Percentiles rank a stretch among this genome's conserved stretches.
Evolutionary conservation across 2,329 filamentous ascomycete genomes (phyloP).

Genomic region (Neofusicoccum kwambonambiense): DNA sequence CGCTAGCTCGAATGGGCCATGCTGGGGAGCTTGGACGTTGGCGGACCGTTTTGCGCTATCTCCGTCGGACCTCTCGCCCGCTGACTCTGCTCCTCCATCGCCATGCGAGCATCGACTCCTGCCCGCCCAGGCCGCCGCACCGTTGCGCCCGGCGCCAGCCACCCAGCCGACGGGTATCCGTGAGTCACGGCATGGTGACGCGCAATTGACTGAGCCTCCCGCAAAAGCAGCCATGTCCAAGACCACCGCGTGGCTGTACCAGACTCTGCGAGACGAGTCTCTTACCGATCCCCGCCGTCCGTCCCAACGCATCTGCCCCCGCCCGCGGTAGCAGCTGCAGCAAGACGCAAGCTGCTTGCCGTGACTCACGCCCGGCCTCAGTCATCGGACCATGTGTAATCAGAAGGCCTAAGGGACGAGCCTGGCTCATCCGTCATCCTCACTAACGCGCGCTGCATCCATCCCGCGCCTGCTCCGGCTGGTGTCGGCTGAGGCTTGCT

Average conservation of each 20-base stretch:
- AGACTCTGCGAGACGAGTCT: no score
- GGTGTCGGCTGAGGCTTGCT: background rate
- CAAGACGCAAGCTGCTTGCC: background rate
- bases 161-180: background rate
- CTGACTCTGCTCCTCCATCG: background rate
- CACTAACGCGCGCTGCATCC: background rate
- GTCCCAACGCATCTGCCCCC: no score
- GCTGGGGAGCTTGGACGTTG: background rate
- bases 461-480: background rate
- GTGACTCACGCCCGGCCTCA: background rate
- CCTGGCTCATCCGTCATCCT: background rate
- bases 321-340: no score
- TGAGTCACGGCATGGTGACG: background rate
- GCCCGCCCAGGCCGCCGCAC: background rate
- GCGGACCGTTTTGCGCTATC: slow-evolving; percentile 4
- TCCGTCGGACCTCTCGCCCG: slow-evolving; percentile 4
- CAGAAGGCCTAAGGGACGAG: background rate
- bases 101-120: background rate
- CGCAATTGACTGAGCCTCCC: background rate
- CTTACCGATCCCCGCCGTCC: no score
- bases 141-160: background rate
- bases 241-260: background rate
- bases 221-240: background rate
- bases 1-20: background rate
- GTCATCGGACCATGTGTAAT: background rate